A percentile compares a stretch with the other conserved stretches of the same genome.
phyloP scores from a whole-genome alignment of 2,329 filamentous ascomycete species.

The Xylariaceae sp. region DNA sequence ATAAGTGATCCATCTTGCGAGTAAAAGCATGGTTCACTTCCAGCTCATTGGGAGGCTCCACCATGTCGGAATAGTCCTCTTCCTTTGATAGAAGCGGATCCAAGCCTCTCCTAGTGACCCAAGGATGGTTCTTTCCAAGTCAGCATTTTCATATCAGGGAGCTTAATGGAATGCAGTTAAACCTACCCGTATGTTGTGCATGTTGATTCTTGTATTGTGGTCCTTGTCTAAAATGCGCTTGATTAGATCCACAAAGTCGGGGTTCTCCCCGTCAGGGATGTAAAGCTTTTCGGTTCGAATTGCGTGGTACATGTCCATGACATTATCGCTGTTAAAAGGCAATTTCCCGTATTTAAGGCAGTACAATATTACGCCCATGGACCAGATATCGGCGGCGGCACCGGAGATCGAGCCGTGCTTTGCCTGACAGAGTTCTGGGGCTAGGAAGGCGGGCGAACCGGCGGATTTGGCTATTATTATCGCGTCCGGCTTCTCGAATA shows the following conservation, averaged over 20 bases:
- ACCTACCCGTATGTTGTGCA: constrained; percentile 73
- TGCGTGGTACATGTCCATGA: constrained; percentile 82
- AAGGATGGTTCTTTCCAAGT: constrained; percentile 66
- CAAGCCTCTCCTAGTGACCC: constrained; percentile 76
- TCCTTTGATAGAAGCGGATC: constrained; percentile 73
- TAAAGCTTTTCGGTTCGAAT: constrained; percentile 65
- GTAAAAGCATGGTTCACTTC: constrained; percentile 91
- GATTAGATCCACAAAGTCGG: constrained; percentile 69
- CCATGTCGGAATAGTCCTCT: constrained; percentile 75
- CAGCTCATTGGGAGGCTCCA: constrained; percentile 80
- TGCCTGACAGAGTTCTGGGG: constrained; percentile 82
- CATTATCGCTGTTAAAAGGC: constrained; percentile 71
- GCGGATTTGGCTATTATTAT: constrained; percentile 93
- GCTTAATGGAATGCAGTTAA: constrained; percentile 5
- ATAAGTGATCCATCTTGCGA: constrained; percentile 74
- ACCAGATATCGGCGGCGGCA: constrained; percentile 91
- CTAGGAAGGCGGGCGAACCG: constrained; percentile 88
- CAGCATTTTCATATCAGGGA: constrained; percentile 7
- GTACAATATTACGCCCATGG: constrained; percentile 92
- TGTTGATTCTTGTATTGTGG: constrained; percentile 71
- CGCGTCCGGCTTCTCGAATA: constrained; percentile 78
- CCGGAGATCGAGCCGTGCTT: constrained; percentile 85
- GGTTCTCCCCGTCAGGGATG: constrained; percentile 57
- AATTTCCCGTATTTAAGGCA: constrained; percentile 84
- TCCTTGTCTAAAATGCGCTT: constrained; percentile 72